phyloP scores from a whole-genome alignment of 208 protist genomes.

The Herpetomonas samuelpessoai region DNA sequence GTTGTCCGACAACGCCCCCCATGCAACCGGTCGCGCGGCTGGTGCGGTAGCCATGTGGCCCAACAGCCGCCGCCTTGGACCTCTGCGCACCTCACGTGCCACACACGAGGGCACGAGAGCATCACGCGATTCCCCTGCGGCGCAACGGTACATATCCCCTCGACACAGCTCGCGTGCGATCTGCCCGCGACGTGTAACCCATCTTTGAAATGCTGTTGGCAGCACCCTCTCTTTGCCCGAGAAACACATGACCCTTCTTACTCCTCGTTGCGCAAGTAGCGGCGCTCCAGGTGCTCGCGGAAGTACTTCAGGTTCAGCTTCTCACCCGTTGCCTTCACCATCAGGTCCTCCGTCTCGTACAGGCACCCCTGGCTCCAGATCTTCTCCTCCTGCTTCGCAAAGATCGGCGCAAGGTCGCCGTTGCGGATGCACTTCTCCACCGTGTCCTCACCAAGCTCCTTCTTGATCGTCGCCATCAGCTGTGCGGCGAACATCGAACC shows the following conservation, averaged over 20 bases:
- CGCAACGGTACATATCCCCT: no score
- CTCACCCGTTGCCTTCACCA: constrained; percentile 72
- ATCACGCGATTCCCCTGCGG: no score
- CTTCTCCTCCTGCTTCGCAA: constrained; percentile 68
- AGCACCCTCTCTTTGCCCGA: no score
- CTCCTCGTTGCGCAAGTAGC: constrained; percentile 50
- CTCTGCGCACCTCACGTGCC: no score
- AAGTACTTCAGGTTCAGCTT: constrained; percentile 74
- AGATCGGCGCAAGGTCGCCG: constrained; percentile 56
- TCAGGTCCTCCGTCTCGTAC: constrained; percentile 71
- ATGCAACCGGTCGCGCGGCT: no score
- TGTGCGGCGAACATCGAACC: constrained; percentile 84
- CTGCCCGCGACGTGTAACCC: no score
- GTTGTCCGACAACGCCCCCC: no score
- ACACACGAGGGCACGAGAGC: no score
- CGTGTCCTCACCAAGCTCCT: constrained; percentile 55
- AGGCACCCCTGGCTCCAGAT: constrained; percentile 60
- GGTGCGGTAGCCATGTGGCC: no score
- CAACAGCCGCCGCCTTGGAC: no score
- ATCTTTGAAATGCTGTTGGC: no score
- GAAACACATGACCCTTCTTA: background rate
- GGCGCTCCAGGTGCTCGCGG: constrained; percentile 67
- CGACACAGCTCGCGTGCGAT: no score
- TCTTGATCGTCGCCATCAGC: constrained; percentile 64
- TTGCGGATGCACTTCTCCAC: constrained; percentile 50